phyloP scores from a whole-genome alignment of 2,329 filamentous ascomycete species.

The Aspergillus fischeri region DNA sequence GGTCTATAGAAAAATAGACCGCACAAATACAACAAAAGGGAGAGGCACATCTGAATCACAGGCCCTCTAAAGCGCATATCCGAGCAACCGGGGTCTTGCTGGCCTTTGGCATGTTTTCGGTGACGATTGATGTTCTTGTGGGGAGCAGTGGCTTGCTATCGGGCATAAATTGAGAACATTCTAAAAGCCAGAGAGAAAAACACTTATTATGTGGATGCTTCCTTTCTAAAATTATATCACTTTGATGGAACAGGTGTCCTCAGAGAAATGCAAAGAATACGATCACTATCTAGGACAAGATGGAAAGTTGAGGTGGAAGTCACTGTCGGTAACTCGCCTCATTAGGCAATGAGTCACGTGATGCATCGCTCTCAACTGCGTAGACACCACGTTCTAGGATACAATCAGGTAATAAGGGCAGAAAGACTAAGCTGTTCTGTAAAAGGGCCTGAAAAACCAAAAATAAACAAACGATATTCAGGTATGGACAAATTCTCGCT shows the following conservation, averaged over 20 bases:
- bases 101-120: not conserved
- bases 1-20: not conserved
- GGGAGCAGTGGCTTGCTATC: not conserved
- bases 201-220: not conserved
- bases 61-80: not conserved
- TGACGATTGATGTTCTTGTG: not conserved
- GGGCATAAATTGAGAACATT: not conserved
- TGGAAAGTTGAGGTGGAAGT: not conserved
- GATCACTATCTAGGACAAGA: not conserved
- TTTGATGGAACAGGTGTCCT: not conserved
- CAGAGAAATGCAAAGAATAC: not conserved
- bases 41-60: not conserved
- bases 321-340: not conserved
- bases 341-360: conserved; percentile 4
- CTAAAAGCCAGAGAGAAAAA: not conserved
- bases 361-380: not conserved
- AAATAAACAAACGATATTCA: not conserved
- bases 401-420: not conserved
- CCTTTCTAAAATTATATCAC: not conserved
- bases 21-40: not conserved
- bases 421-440: not conserved
- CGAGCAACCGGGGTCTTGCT: not conserved
- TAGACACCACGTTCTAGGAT: not conserved
- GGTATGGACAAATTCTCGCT: not conserved
- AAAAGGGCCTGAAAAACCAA: not conserved